A percentile compares a stretch with the other conserved stretches of the same genome.
These are phyloP conservation scores for Euphorbia lathyris DNA, from an alignment of 345 rosid genomes.

Conservation along the genomic window DNA sequence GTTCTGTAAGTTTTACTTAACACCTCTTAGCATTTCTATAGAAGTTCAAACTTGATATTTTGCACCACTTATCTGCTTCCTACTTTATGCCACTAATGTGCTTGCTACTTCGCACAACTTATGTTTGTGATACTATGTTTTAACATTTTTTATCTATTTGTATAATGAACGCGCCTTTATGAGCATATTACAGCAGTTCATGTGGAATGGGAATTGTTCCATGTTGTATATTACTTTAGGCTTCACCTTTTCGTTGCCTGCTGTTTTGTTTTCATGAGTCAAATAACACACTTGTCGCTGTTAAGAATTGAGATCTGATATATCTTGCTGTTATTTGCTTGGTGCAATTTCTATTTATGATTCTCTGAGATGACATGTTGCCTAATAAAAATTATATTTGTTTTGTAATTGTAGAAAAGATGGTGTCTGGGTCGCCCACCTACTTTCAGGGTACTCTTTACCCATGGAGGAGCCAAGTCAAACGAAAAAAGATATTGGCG, in stretches of 20 bases:
- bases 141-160: too few relatives aligned
- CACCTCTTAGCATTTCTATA: neutral
- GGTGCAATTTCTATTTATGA: neutral
- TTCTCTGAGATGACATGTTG: neutral
- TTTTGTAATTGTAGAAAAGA: constrained; percentile 50
- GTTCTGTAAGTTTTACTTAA: constrained; percentile 49
- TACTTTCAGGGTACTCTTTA: constrained; percentile 79
- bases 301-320: neutral
- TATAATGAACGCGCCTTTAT: too few relatives aligned
- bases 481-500: constrained; percentile 48
- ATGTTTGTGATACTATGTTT: too few relatives aligned
- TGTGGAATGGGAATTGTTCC: neutral
- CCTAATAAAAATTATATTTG: neutral
- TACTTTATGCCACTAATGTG: neutral
- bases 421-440: constrained; percentile 84
- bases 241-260: neutral
- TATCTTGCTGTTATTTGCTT: neutral
- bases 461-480: constrained; percentile 78
- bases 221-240: neutral
- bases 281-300: neutral
- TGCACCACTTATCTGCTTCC: neutral
- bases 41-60: neutral
- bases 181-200: too few relatives aligned
- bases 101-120: neutral
- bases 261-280: too few relatives aligned